Percentiles rank a stretch among this genome's conserved stretches.
These are phyloP conservation scores for Irpex sp. DNA, from an alignment of 1,284 basidiomycete genomes.

Conservation along the genomic window DNA sequence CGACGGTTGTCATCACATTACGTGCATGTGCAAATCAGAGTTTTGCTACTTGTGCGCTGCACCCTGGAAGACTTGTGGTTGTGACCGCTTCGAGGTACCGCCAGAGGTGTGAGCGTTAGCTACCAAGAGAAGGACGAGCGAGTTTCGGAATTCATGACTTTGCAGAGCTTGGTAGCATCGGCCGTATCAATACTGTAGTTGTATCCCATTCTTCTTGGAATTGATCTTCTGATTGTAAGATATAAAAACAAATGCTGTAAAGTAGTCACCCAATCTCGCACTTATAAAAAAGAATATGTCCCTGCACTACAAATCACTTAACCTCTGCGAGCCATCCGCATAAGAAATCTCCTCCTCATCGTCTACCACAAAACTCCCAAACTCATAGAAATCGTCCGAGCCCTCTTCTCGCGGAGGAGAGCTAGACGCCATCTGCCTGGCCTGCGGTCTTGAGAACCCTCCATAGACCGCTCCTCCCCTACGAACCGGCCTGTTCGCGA, in stretches of 20 bases:
- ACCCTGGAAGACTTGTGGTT: constrained; percentile 47
- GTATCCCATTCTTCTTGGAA: too few species aligned
- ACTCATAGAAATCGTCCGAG: constrained; percentile 53
- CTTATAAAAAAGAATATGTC: not conserved
- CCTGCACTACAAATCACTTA: not conserved
- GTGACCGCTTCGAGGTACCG: constrained; percentile 44
- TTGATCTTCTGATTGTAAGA: not conserved
- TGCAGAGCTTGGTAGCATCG: not conserved
- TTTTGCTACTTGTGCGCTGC: constrained; percentile 45
- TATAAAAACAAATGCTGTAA: not conserved
- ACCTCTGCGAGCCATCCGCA: not conserved
- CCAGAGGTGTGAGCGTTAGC: constrained; percentile 22
- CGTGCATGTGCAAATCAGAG: constrained; percentile 30
- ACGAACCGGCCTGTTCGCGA: constrained; percentile 45
- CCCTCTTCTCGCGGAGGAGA: constrained; percentile 48
- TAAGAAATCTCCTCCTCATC: constrained; percentile 55
- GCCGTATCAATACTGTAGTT: too few species aligned
- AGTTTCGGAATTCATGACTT: not conserved
- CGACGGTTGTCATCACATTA: constrained; percentile 36
- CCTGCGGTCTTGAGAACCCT: constrained; percentile 18
- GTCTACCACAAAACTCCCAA: constrained; percentile 72
- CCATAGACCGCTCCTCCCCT: constrained; percentile 21
- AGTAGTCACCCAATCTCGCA: not conserved
- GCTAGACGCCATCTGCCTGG: constrained; percentile 38
- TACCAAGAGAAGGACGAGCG: not conserved